A percentile compares a stretch with the other conserved stretches of the same genome.
Evolutionary conservation across 2,329 filamentous ascomycete species (phyloP).

Genomic region (Fusarium tuaranense): DNA sequence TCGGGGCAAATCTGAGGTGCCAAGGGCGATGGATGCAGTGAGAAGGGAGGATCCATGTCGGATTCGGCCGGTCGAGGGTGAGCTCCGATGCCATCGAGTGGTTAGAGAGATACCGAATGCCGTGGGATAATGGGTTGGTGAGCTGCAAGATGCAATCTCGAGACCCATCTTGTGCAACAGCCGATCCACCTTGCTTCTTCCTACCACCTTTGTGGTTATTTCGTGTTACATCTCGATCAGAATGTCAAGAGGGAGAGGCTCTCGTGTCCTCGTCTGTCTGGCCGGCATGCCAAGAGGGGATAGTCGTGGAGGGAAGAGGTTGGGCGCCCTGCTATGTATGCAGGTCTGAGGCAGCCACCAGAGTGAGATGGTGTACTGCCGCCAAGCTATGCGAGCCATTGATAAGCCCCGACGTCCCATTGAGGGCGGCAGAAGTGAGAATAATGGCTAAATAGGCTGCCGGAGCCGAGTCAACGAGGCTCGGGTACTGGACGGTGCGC

Average conservation of each 20-base stretch:
- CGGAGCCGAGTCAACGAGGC: neutral
- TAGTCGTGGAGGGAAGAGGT: conserved; percentile 18
- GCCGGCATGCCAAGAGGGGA: conserved; percentile 1
- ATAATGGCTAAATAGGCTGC: neutral
- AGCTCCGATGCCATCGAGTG: conserved; percentile 14
- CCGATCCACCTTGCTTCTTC: conserved; percentile 24
- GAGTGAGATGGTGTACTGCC: conserved; percentile 12
- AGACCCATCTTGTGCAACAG: conserved; percentile 8
- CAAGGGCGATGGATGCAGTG: neutral
- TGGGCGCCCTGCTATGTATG: conserved; percentile 32
- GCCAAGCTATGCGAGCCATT: conserved; percentile 37
- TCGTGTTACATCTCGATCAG: neutral
- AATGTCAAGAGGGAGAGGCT: neutral
- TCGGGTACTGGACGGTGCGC: conserved; percentile 7
- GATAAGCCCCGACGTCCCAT: neutral
- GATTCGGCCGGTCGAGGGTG: conserved; percentile 28
- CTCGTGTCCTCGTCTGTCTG: neutral
- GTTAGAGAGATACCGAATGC: conserved; percentile 3
- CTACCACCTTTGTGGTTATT: neutral
- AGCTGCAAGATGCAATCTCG: conserved; percentile 32
- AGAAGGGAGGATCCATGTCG: conserved; percentile 11
- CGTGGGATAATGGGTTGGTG: conserved; percentile 4
- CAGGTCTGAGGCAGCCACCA: conserved; percentile 34
- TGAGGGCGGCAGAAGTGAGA: neutral
- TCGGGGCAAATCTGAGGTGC: conserved; percentile 19